Base-by-base conservation (phyloP, 1,284 basidiomycete genomes). In the Cryptococcus sp. region DNA sequence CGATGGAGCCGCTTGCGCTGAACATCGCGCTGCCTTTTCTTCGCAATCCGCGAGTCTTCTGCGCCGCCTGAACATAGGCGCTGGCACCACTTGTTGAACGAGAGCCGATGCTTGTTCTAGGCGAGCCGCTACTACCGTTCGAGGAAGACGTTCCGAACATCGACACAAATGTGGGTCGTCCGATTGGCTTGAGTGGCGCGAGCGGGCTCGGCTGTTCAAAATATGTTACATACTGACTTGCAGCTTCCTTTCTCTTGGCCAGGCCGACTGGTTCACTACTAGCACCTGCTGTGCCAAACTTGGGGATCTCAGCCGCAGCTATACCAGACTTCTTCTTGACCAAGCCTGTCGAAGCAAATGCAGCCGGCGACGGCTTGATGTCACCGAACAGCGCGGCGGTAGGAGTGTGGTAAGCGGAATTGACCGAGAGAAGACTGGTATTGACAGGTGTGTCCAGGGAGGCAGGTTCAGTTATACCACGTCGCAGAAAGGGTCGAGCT, bases 1-100 rank as follows among this genome's bases (percentile, higher is more conserved):
- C 66, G n/a, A 57, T 66, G 3, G 73, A 75, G 19, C 66, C 67
- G 35, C 66, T 66, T 10, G 62, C 57, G 22, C 59, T 69, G 52
- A 76, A 78, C 71, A 78, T 70, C 13, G 68, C 60, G 46, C 76
- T 78, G 7, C 74, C 70, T 58, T 79, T 79, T 23, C 77, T 57
- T n/a, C 76, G 62, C 56, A 79, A 55, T 1, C 78, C 78, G 16
- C 74, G 62, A 15, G 64, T 64, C 41, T 55, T 61, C 50, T 62
- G 66, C 41, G 64, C 67, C n/a, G 54, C 50, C 42, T 64, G 58
- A 5, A 62, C 57, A 49, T 61, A 61, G 6, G 61, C 61, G 23
- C 65, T 64, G 41, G 64, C 67, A 19, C 65, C 67, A 55, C 51
- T 63, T 1, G 57, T 57, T 7, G 60, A 46, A n/a, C 40, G 53